Evolutionary conservation across 1,284 basidiomycete genomes (phyloP).

Genomic region (Trametes hirsuta): DNA sequence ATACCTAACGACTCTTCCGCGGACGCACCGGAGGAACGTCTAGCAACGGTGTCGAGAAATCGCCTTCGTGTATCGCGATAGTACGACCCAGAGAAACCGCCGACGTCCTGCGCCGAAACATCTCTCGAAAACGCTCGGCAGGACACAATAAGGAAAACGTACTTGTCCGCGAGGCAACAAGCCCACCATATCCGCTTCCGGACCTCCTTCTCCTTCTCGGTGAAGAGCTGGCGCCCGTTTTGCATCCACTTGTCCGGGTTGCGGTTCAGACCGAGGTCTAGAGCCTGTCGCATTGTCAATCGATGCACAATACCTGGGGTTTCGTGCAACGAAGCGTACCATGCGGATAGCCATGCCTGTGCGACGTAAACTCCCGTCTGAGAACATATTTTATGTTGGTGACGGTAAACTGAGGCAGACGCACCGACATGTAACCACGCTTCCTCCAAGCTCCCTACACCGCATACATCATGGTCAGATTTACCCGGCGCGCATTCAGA

Average conservation of each 20-base stretch:
- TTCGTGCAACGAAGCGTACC: slow-evolving; percentile 43
- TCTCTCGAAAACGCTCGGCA: not conserved
- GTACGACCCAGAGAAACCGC: slow-evolving; percentile 52
- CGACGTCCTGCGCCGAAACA: slow-evolving; percentile 22
- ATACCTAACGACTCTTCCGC: not conserved
- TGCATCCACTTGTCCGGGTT: slow-evolving; percentile 79
- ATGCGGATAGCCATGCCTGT: slow-evolving; percentile 78
- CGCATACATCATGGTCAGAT: not conserved
- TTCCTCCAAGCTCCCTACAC: slow-evolving; percentile 71
- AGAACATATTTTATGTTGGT: too few relatives aligned
- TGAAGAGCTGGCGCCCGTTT: slow-evolving; percentile 62
- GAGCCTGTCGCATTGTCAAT: slow-evolving; percentile 52
- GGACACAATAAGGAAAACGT: slow-evolving; percentile 25
- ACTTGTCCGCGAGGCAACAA: slow-evolving; percentile 78
- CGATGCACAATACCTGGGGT: not conserved
- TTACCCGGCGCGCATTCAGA: not conserved
- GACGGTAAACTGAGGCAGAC: slow-evolving; percentile 16
- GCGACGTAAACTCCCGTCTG: not conserved
- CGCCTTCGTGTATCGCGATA: slow-evolving; percentile 69
- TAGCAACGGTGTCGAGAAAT: slow-evolving; percentile 75
- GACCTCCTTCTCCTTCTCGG: slow-evolving; percentile 69
- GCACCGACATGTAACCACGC: slow-evolving; percentile 82
- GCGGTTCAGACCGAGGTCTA: slow-evolving; percentile 85
- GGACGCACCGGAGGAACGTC: slow-evolving; percentile 53
- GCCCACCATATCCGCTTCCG: slow-evolving; percentile 85